Evolutionary conservation across 495 filamentous ascomycete genomes (phyloP), one percentile per base, ranked within the genome.

Genomic region (Talaromyces nanjingensis): DNA sequence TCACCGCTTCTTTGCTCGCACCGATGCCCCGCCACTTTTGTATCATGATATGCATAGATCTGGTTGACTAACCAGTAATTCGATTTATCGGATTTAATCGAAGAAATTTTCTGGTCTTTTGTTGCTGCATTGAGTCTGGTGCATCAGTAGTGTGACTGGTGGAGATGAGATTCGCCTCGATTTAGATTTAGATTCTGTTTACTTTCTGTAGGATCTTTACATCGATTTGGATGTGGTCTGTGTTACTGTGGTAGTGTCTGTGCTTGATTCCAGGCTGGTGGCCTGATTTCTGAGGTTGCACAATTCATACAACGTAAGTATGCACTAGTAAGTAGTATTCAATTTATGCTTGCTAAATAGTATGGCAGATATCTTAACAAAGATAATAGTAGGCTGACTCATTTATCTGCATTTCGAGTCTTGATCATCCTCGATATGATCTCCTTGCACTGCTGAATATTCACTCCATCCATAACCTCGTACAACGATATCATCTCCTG

Each of bases 401-500:
- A 91, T 67, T 90, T 90, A 65, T 93, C 91, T 61, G 96, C 73
- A n/a, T 86, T 88, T 70, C 90, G 82, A 29, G 85, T 87, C 76
- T 94, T 96, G 59, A 97, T 85, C 77, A 93, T 92, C 49, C 91
- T 81, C 24, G 84, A 87, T 67, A 98, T 87, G 64, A 90, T 81
- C 64, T 91, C 89, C 71, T 87, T 90, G 68, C 86, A 89, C 18
- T 77, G 77, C 74, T 94, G 93, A 69, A 98, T 93, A 66, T 86
- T 91, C 69, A 93, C 97, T 68, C 86, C 82, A 71, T 98, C 94
- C 81, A 92, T 91, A 34, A 91, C 83, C 73, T 96, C 92, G 75
- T 98, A 98, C 65, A 98, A 83, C 4, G 92, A 96, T 49, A 98
- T 91, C 59, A 98, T 83, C 77, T 98, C 96, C 75, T 98, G 94